Evolutionary conservation across 228 moss, liverwort and hornwort genomes (phyloP).

Genomic region (Sphagnum fallax): DNA sequence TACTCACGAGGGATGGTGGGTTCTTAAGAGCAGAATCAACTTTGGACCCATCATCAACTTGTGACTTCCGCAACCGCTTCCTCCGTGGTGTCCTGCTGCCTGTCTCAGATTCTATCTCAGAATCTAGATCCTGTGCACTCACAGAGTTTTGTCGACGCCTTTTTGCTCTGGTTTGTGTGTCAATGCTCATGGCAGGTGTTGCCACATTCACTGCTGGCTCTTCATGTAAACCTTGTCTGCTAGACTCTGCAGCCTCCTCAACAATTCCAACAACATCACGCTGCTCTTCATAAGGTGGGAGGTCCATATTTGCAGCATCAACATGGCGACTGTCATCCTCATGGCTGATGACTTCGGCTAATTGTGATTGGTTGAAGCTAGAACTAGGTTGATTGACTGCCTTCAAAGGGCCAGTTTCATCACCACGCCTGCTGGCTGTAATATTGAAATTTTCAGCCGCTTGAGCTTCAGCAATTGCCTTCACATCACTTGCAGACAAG

Average conservation of each 20-base stretch:
- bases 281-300: conserved; percentile 21
- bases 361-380: conserved; percentile 84
- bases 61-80: conserved; percentile 70
- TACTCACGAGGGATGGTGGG: conserved; percentile 42
- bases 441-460: conserved; percentile 13
- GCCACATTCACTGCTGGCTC: conserved; percentile 13
- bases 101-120: conserved; percentile 38
- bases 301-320: conserved; percentile 5
- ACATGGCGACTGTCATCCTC: conserved; percentile 24
- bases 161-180: conserved; percentile 39
- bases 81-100: conserved; percentile 53
- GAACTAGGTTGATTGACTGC: conserved; percentile 42
- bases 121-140: conserved; percentile 33
- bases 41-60: conserved; percentile 56
- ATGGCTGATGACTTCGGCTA: conserved; percentile 63
- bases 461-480: conserved; percentile 20
- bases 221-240: conserved; percentile 18
- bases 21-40: conserved; percentile 50
- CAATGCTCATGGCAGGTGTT: conserved; percentile 35
- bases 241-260: conserved; percentile 35
- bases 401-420: conserved; percentile 16
- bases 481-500: conserved; percentile 24
- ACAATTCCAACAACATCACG: conserved; percentile 10
- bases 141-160: conserved; percentile 30
- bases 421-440: not conserved